Evolutionary conservation across 139 green algal species (phyloP), one percentile per base, ranked within the genome.

Genomic region (Closterium sp.): DNA sequence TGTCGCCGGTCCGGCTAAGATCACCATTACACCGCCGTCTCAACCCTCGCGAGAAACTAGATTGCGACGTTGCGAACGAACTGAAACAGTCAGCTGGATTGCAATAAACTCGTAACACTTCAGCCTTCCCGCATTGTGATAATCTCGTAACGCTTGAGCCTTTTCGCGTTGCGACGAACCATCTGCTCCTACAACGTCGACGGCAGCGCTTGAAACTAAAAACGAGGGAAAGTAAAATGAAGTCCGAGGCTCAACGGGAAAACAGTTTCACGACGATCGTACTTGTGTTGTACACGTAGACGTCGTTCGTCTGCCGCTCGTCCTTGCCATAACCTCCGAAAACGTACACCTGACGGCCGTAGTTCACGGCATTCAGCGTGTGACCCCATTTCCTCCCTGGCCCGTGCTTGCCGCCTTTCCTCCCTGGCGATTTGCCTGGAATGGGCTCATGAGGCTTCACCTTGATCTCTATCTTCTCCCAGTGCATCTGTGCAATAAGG

Each of bases 311-410:
- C 84, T 89, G 90, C 25, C 35, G 84, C 84, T 92, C 90, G 85
- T 92, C 84, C 31, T 84, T 92, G 86, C 90, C 90, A 36, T 92
- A 92, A 7, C 90, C 90, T 31, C 90, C 90, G 90, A 92, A 92
- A 2, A 90, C 90, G 33, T 92, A 92, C 32, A 90, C 84, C 43
- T 69, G 84, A n/a, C 31, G 30, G 19, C 84, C 84, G 28, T 91
- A 34, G 34, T 83, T 84, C n/a, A 92, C 84, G 19, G 84, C 84
- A 34, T 90, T 90, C 10, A 34, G 21, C 30, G 90, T 92, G 84
- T 92, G 90, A 34, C 90, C 90, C 90, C 90, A 92, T 34, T 90
- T 89, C 12, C 34, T 38, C 21, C 90, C 90, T n/a, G 90, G 90
- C 28, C 90, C 90, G 19, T 31, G 25, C 25, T 34, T 83, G 23